These are phyloP conservation scores for Babesia ovata DNA, from an alignment of 169 alveolate species.

Conservation along the genomic window DNA sequence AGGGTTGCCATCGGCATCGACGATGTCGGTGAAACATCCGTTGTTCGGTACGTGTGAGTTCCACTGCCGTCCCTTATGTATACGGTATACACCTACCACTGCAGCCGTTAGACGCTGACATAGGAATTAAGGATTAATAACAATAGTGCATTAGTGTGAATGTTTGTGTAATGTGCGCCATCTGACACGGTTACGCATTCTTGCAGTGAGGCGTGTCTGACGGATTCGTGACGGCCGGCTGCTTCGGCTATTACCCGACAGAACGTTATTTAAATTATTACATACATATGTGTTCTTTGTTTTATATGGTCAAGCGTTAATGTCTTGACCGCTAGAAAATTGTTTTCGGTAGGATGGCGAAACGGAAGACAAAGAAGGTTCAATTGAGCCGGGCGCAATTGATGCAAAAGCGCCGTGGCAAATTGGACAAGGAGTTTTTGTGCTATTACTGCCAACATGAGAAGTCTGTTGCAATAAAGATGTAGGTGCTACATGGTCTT, in stretches of 20 bases:
- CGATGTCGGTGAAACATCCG: too few species aligned
- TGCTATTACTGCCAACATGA: slow-evolving; percentile 94
- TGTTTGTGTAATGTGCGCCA: too few species aligned
- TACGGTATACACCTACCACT: too few species aligned
- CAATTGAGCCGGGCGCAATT: slow-evolving; percentile 53
- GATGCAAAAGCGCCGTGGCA: slow-evolving; percentile 66
- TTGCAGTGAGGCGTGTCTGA: background rate
- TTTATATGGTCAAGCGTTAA: background rate
- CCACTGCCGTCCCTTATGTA: too few species aligned
- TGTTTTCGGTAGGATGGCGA: slow-evolving; percentile 22
- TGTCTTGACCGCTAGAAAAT: background rate
- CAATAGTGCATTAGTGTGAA: too few species aligned
- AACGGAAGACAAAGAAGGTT: slow-evolving; percentile 59
- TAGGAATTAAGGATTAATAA: too few species aligned
- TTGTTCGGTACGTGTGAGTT: too few species aligned
- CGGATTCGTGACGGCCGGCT: background rate
- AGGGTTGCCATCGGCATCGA: slow-evolving; percentile 17
- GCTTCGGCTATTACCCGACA: background rate
- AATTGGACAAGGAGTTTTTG: slow-evolving; percentile 90
- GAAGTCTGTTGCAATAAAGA: slow-evolving; percentile 86
- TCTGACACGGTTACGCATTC: background rate
- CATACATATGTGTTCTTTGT: too few species aligned
- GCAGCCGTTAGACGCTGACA: too few species aligned
- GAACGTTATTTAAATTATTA: too few species aligned
- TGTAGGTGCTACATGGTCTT: slow-evolving; percentile 70